phyloP scores from a whole-genome alignment of 495 filamentous ascomycete genomes.

The Opeltia flavorubescens region DNA sequence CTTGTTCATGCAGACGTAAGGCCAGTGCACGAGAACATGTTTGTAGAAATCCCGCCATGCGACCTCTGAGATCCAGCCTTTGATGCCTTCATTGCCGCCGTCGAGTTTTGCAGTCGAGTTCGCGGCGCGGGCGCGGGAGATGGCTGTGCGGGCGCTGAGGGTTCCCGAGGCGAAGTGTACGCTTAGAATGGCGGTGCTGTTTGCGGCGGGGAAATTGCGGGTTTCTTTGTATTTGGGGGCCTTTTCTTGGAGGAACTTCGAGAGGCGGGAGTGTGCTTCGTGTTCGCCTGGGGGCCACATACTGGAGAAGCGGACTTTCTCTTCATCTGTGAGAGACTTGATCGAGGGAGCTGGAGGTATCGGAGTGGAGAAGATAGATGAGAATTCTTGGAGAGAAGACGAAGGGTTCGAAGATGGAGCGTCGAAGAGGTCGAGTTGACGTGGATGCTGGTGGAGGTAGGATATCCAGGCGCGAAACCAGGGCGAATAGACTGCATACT shows the following conservation, averaged over 20 bases:
- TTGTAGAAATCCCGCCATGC: conserved; percentile 92
- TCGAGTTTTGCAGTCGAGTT: conserved; percentile 61
- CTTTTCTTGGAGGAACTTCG: conserved; percentile 56
- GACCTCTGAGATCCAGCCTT: conserved; percentile 72
- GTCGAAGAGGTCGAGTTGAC: conserved; percentile 45
- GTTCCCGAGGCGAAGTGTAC: conserved; percentile 69
- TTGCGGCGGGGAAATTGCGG: conserved; percentile 45
- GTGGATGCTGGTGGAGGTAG: conserved; percentile 52
- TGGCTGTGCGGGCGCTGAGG: conserved; percentile 61
- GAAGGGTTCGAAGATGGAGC: conserved; percentile 47
- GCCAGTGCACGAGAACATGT: conserved; percentile 76
- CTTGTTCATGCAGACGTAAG: conserved; percentile 88
- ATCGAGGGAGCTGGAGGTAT: conserved; percentile 53
- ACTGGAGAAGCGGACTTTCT: conserved; percentile 38
- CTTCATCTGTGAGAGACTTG: conserved; percentile 45
- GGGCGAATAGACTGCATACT: conserved; percentile 74
- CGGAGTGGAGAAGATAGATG: conserved; percentile 43
- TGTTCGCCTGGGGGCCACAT: conserved; percentile 75
- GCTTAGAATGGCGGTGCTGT: conserved; percentile 59
- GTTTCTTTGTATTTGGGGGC: conserved; percentile 43
- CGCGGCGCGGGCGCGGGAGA: conserved; percentile 46
- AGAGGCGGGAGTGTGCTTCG: conserved; percentile 50
- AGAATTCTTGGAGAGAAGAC: conserved; percentile 35
- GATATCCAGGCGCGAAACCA: conserved; percentile 69
- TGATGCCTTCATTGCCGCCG: conserved; percentile 51